Conservation (phyloP, 345 rosid genomes). For the Sisymbrium irio region DNA sequence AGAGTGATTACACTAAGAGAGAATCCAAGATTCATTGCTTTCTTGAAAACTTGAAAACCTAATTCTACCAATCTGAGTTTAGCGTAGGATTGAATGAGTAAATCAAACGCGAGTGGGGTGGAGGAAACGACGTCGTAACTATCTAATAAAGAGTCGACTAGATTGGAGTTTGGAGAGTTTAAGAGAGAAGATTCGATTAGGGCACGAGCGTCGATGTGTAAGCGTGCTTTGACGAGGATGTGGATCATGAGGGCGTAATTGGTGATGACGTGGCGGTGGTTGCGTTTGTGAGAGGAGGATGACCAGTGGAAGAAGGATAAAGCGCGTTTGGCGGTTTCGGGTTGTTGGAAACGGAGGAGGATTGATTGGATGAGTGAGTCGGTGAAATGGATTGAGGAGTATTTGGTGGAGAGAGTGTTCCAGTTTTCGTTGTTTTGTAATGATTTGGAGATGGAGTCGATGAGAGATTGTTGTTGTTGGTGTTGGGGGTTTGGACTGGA, state of each 20-base stretch:
- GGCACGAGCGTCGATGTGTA: conserved; percentile 60
- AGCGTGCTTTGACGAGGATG: conserved; percentile 52
- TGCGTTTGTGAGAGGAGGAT: conserved; percentile 48
- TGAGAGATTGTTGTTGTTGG: no score
- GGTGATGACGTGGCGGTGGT: conserved; percentile 43
- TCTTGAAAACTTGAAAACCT: conserved; percentile 59
- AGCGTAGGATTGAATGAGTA: conserved; percentile 63
- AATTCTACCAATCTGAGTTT: conserved; percentile 53
- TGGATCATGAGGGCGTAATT: conserved; percentile 58
- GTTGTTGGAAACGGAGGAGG: no score
- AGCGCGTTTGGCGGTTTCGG: no score
- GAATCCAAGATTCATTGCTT: conserved; percentile 51
- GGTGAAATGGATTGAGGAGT: no score
- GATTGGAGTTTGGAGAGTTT: conserved; percentile 21
- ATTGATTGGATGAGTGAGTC: no score
- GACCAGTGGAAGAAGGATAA: conserved; percentile 82
- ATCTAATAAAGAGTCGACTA: conserved; percentile 51
- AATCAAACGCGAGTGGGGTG: conserved; percentile 58
- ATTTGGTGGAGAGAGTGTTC: no score
- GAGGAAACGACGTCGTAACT: conserved; percentile 43
- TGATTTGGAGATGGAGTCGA: no score
- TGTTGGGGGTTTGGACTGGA: no score
- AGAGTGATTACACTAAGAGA: conserved; percentile 46
- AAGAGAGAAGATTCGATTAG: conserved; percentile 56
- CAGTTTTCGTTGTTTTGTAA: no score